Evolutionary conservation across 129 eudicot species (phyloP).

Genomic region (Glebionis coronaria): DNA sequence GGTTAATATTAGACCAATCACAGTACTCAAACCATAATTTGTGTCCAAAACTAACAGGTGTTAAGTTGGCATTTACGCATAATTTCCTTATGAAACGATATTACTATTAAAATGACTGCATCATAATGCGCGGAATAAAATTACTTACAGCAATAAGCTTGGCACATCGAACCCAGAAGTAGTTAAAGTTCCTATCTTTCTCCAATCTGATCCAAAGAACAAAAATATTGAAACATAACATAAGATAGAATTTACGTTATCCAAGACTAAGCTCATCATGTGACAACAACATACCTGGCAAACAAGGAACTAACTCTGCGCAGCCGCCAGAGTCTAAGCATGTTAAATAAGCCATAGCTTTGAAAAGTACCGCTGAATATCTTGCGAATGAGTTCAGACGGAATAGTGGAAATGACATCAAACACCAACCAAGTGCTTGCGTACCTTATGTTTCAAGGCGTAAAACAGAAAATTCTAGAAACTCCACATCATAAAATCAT

Average conservation of each 20-base stretch:
- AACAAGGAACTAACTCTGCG: no score
- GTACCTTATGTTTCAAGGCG: conserved; percentile 42
- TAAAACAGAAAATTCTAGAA: conserved; percentile 1
- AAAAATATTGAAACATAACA: conserved; percentile 10
- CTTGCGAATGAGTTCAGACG: no score
- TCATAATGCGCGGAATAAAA: not conserved
- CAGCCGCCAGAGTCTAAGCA: no score
- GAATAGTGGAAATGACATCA: no score
- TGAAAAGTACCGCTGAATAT: no score
- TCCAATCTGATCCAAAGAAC: conserved; percentile 44
- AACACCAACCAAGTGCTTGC: conserved; percentile 60
- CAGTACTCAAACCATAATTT: conserved; percentile 4
- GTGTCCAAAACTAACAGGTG: not conserved
- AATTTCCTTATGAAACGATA: not conserved
- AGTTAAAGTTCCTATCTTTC: no score
- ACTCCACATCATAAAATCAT: conserved; percentile 17
- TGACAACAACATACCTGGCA: no score
- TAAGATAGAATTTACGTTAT: not conserved
- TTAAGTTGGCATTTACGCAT: not conserved
- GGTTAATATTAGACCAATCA: not conserved
- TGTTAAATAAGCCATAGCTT: no score
- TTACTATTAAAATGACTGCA: not conserved
- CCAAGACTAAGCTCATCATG: no score
- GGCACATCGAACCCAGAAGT: no score
- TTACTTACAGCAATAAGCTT: no score